Evolutionary conservation across 257 asterid species (phyloP).

Genomic region (Coffea canephora): DNA sequence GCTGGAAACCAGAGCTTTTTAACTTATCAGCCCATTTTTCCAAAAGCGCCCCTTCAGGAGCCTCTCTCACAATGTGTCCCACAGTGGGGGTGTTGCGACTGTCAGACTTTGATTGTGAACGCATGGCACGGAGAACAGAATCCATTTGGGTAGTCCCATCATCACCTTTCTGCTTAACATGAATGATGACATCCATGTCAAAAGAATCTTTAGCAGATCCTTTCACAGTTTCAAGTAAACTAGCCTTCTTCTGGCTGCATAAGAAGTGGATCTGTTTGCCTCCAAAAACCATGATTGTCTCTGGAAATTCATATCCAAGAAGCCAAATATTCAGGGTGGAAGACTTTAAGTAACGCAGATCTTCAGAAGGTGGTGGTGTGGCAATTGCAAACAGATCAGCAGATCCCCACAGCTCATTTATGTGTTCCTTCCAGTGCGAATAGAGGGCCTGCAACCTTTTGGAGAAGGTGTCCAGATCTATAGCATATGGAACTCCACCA

Average conservation of each 20-base stretch:
- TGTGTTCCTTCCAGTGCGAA: slow-evolving; percentile 51
- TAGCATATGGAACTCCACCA: slow-evolving; percentile 35
- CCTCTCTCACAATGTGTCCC: slow-evolving; percentile 57
- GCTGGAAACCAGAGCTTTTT: slow-evolving; percentile 38
- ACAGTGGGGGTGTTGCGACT: slow-evolving; percentile 28
- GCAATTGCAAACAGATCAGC: slow-evolving; percentile 51
- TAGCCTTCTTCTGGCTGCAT: slow-evolving; percentile 63
- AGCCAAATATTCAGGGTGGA: slow-evolving; percentile 65
- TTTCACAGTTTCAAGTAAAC: slow-evolving; percentile 48
- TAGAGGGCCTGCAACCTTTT: slow-evolving; percentile 50
- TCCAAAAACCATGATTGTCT: slow-evolving; percentile 65
- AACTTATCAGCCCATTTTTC: slow-evolving; percentile 58
- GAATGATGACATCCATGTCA: slow-evolving; percentile 41
- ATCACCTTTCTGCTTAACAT: slow-evolving; percentile 51
- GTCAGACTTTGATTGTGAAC: slow-evolving; percentile 30
- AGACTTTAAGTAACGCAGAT: slow-evolving; percentile 65
- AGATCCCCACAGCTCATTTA: slow-evolving; percentile 52
- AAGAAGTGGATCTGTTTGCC: slow-evolving; percentile 47
- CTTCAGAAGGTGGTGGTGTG: slow-evolving; percentile 66
- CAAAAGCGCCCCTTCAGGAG: slow-evolving; percentile 61
- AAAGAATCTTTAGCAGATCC: slow-evolving; percentile 45
- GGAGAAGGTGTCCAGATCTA: slow-evolving; percentile 46
- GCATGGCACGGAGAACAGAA: slow-evolving; percentile 33
- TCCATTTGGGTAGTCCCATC: slow-evolving; percentile 56
- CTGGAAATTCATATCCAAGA: slow-evolving; percentile 73